Percentiles rank a stretch among this genome's conserved stretches.
Conservation (phyloP, 495 filamentous ascomycete genomes). For the Poronia punctata region DNA sequence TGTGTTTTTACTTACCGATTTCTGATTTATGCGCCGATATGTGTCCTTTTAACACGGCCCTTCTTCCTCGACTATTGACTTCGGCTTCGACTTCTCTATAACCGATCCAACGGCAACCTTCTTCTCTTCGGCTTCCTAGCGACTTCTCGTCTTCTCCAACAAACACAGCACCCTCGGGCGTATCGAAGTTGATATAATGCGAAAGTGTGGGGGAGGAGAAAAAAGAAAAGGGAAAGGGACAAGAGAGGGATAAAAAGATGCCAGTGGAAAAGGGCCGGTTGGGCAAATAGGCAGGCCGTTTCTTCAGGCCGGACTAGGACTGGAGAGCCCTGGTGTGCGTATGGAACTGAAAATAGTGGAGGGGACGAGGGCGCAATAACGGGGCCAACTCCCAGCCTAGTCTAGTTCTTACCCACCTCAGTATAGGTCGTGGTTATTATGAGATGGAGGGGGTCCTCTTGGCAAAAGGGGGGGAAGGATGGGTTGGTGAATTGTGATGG, state of each 20-base stretch:
- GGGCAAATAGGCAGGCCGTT: slow-evolving; percentile 3
- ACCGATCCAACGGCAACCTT: slow-evolving; percentile 13
- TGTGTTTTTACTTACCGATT: too few relatives aligned
- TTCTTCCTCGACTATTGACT: not conserved
- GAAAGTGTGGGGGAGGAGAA: slow-evolving; percentile 10
- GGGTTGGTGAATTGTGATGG: slow-evolving; percentile 6
- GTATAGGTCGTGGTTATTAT: slow-evolving; percentile 11
- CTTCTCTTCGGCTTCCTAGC: slow-evolving; percentile 16
- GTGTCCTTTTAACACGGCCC: not conserved
- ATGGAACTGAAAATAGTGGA: slow-evolving; percentile 16
- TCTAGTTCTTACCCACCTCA: slow-evolving; percentile 12
- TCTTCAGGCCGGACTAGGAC: slow-evolving; percentile 8
- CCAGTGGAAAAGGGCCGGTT: not conserved
- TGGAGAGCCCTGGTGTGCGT: too few relatives aligned
- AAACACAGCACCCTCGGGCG: slow-evolving; percentile 11
- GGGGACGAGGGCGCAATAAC: slow-evolving; percentile 10
- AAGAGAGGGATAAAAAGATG: slow-evolving; percentile 11
- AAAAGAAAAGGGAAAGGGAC: slow-evolving; percentile 5
- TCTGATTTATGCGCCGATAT: slow-evolving; percentile 6
- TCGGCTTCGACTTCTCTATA: slow-evolving; percentile 4
- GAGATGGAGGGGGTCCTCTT: slow-evolving; percentile 23
- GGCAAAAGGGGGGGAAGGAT: slow-evolving; percentile 15
- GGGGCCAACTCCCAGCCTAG: slow-evolving; percentile 13
- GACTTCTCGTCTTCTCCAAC: slow-evolving; percentile 14
- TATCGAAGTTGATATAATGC: slow-evolving; percentile 7